These are phyloP conservation scores for Acanthamoeba quina DNA, from an alignment of 208 protist genomes.

Conservation along the genomic window DNA sequence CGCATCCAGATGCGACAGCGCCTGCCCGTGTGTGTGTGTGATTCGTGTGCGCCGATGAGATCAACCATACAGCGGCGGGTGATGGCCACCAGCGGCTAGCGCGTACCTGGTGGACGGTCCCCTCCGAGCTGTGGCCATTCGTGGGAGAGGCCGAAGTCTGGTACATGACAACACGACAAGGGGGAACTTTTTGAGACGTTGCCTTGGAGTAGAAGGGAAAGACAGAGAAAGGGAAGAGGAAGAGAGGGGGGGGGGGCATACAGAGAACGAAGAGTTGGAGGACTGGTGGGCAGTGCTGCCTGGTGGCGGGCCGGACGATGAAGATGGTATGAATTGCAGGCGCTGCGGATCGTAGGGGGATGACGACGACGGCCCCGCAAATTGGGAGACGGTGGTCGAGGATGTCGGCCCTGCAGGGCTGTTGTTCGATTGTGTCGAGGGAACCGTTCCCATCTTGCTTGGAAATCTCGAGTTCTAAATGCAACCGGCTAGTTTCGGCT, in stretches of 20 bases:
- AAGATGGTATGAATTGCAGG: neutral
- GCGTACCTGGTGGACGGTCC: neutral
- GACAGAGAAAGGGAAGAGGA: neutral
- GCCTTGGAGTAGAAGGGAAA: no score
- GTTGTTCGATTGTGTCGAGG: slow-evolving; percentile 29
- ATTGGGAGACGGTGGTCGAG: neutral
- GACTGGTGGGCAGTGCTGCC: neutral
- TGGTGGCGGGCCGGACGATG: neutral
- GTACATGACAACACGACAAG: neutral
- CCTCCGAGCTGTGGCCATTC: neutral
- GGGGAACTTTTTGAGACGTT: no score
- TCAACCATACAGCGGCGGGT: neutral
- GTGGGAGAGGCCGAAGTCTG: neutral
- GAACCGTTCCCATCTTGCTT: neutral
- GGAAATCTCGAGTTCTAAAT: no score
- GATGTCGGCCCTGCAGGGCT: neutral
- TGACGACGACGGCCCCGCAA: neutral
- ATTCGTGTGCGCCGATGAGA: neutral
- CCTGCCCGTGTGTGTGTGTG: neutral
- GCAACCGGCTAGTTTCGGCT: no score
- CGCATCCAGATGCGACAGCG: slow-evolving; percentile 24
- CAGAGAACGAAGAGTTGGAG: neutral
- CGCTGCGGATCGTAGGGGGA: neutral
- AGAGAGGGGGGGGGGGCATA: neutral
- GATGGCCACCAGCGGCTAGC: neutral